Percentiles rank a stretch among this genome's conserved stretches.
Conservation (phyloP, 2,329 filamentous ascomycete genomes). For the Teratosphaeria gauchensis region DNA sequence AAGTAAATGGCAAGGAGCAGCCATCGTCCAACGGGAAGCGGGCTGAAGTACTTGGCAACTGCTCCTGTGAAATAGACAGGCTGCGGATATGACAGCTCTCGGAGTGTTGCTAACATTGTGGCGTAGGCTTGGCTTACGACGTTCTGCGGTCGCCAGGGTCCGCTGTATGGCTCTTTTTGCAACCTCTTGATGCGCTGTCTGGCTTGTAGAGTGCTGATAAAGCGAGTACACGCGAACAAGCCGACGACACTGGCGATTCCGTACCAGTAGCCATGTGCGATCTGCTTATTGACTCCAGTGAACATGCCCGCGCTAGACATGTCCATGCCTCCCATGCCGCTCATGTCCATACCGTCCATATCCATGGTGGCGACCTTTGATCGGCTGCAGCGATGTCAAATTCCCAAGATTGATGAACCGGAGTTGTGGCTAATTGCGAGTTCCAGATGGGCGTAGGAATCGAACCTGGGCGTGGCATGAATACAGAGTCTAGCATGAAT, state of each 20-base stretch:
- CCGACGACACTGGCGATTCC: conserved; percentile 17
- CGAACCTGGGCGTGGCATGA: background rate
- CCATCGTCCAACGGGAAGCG: conserved; percentile 22
- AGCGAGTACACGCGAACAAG: conserved; percentile 11
- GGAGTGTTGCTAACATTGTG: conserved; percentile 14
- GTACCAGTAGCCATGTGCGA: conserved; percentile 23
- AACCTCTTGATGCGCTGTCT: background rate
- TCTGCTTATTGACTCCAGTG: conserved; percentile 14
- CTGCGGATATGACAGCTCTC: conserved; percentile 22
- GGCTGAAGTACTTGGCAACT: conserved; percentile 22
- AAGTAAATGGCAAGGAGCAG: conserved; percentile 21
- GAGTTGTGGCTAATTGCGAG: background rate
- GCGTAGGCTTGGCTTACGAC: conserved; percentile 18
- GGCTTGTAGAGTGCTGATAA: background rate
- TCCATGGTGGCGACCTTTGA: background rate
- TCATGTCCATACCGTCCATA: conserved; percentile 15
- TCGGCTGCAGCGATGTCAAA: background rate
- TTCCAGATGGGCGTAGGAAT: background rate
- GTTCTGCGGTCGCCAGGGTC: conserved; percentile 13
- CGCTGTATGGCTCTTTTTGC: conserved; percentile 3
- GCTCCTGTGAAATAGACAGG: conserved; percentile 21
- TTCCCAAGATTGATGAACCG: background rate
- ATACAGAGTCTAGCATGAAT: background rate
- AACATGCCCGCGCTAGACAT: conserved; percentile 19
- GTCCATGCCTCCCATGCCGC: conserved; percentile 16